A percentile compares a stretch with the other conserved stretches of the same genome.
phyloP scores from a whole-genome alignment of 768 basidiomycete genomes.

The Tylopilus rubrobrunneus region DNA sequence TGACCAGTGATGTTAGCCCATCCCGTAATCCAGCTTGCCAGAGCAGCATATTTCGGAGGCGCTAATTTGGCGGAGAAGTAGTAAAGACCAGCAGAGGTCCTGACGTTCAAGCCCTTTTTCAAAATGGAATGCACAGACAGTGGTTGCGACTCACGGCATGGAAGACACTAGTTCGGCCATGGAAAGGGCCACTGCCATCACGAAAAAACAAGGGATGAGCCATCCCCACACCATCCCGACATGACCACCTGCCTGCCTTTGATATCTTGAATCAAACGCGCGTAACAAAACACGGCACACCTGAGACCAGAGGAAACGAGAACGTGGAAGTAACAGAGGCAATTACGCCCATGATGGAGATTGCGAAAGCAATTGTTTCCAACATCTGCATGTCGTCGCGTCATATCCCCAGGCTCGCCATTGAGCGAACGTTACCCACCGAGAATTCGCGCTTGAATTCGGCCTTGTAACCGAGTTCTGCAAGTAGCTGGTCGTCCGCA shows the following conservation, averaged over 20 bases:
- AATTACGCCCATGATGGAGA: slow-evolving; percentile 71
- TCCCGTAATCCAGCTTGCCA: slow-evolving; percentile 57
- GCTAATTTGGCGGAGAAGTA: slow-evolving; percentile 78
- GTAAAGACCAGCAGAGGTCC: slow-evolving; percentile 75
- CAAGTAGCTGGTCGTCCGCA: slow-evolving; percentile 56
- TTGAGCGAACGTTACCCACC: slow-evolving; percentile 34
- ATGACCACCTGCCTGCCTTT: slow-evolving; percentile 51
- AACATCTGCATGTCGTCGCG: slow-evolving; percentile 31
- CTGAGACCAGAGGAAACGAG: slow-evolving; percentile 58
- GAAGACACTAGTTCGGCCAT: slow-evolving; percentile 71
- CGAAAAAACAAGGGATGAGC: slow-evolving; percentile 68
- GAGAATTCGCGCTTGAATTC: slow-evolving; percentile 76
- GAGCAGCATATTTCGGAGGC: slow-evolving; percentile 52
- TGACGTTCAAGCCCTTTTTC: slow-evolving; percentile 21
- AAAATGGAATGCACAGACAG: not conserved
- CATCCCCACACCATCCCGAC: slow-evolving; percentile 77
- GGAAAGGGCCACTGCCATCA: slow-evolving; percentile 62
- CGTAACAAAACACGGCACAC: slow-evolving; percentile 30
- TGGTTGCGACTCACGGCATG: slow-evolving; percentile 58
- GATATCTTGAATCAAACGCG: not conserved
- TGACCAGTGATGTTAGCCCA: slow-evolving; percentile 77
- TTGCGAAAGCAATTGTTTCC: slow-evolving; percentile 63
- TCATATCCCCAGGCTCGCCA: not conserved
- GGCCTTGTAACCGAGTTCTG: slow-evolving; percentile 64
- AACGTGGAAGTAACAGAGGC: slow-evolving; percentile 66